phyloP scores from a whole-genome alignment of 257 asterid species.

The Handroanthus guayacan region DNA sequence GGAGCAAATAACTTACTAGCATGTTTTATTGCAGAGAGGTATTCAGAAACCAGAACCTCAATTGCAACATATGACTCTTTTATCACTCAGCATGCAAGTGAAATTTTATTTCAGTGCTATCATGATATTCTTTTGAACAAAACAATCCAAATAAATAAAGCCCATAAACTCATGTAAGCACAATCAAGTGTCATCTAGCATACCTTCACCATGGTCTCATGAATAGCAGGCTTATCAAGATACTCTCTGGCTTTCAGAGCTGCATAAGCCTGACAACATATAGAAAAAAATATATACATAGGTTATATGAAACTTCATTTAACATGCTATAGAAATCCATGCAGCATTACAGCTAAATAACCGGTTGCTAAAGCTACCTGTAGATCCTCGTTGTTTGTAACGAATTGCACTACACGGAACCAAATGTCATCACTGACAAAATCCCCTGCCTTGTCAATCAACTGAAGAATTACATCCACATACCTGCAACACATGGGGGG shows the following conservation, averaged over 20 bases:
- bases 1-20: slow-evolving; percentile 9
- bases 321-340: slow-evolving; percentile 29
- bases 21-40: slow-evolving; percentile 22
- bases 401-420: slow-evolving; percentile 98
- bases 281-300: slow-evolving; percentile 27
- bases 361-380: slow-evolving; percentile 59
- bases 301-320: slow-evolving; percentile 30
- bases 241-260: slow-evolving; percentile 91
- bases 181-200: slow-evolving; percentile 31
- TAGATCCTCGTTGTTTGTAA: slow-evolving; percentile 91
- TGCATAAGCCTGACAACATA: slow-evolving; percentile 78
- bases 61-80: slow-evolving; percentile 10
- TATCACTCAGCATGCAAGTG: slow-evolving; percentile 30
- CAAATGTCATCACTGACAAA: slow-evolving; percentile 97
- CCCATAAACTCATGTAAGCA: slow-evolving; percentile 18
- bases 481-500: slow-evolving; percentile 62
- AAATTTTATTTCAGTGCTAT: slow-evolving; percentile 11
- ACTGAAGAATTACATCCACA: slow-evolving; percentile 95
- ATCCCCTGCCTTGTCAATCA: slow-evolving; percentile 99
- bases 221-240: slow-evolving; percentile 93
- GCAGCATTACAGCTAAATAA: slow-evolving; percentile 19
- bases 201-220: slow-evolving; percentile 98
- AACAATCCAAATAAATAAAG: slow-evolving; percentile 13
- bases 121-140: slow-evolving; percentile 19
- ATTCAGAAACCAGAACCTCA: slow-evolving; percentile 21